These are phyloP conservation scores for Apiospora pterosperma DNA, from an alignment of 2,329 filamentous ascomycete genomes.

Conservation along the genomic window DNA sequence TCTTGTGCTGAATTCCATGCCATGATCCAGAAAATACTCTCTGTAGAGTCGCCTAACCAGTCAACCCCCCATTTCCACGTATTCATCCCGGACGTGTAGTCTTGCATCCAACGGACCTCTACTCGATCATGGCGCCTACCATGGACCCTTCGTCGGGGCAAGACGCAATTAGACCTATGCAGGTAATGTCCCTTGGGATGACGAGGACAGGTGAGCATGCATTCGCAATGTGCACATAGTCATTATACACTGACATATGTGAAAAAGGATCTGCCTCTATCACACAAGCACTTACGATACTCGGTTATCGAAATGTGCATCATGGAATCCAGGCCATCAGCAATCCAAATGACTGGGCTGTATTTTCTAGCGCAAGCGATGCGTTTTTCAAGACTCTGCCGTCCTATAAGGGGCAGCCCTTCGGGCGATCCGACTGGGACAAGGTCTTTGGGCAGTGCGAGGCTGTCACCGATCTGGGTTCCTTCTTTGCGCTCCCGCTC, in stretches of 20 bases:
- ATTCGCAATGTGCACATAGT: neutral
- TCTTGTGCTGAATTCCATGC: neutral
- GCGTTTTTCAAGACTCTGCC: neutral
- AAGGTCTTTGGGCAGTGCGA: neutral
- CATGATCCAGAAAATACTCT: neutral
- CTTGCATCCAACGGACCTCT: no score
- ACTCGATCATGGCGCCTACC: neutral
- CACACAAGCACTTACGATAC: neutral
- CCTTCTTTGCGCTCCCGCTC: neutral
- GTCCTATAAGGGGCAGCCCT: neutral
- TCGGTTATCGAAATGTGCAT: neutral
- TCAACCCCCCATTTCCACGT: no score
- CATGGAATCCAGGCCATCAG: neutral
- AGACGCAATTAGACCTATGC: neutral
- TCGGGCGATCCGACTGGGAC: conserved; percentile 1
- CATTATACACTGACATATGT: neutral
- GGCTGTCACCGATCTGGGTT: neutral
- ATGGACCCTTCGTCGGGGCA: neutral
- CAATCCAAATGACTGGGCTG: neutral
- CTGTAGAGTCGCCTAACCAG: neutral
- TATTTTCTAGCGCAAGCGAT: neutral
- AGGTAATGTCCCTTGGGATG: neutral
- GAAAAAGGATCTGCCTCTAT: neutral
- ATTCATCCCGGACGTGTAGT: neutral
- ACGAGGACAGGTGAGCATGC: neutral